phyloP scores from a whole-genome alignment of 176 grass and related monocot genomes.

The Ensete glaucum region DNA sequence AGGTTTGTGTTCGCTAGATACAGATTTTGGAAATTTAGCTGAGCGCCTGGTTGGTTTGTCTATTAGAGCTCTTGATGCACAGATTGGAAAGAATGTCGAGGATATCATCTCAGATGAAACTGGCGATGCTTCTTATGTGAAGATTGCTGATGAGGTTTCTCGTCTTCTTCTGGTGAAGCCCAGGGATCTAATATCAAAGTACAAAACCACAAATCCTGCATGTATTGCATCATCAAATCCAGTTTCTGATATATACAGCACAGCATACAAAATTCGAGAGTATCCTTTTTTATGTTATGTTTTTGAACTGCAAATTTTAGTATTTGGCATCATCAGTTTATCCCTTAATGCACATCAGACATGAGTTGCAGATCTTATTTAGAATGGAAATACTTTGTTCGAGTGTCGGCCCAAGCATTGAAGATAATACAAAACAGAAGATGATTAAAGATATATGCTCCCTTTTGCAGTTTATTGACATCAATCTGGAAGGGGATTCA shows the following conservation, averaged over 20 bases:
- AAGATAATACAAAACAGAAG: slow-evolving; percentile 69
- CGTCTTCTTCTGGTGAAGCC: slow-evolving; percentile 70
- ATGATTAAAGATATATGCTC: slow-evolving; percentile 87
- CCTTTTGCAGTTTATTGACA: slow-evolving; percentile 85
- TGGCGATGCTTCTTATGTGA: slow-evolving; percentile 33
- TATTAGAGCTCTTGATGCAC: slow-evolving; percentile 44
- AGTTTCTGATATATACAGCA: slow-evolving; percentile 23
- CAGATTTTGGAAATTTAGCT: slow-evolving; percentile 62
- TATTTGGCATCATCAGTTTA: slow-evolving; percentile 18
- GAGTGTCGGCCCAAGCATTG: slow-evolving; percentile 36
- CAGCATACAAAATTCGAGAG: slow-evolving; percentile 74
- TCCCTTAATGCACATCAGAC: slow-evolving; percentile 54
- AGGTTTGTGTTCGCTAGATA: slow-evolving; percentile 50
- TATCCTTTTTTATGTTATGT: slow-evolving; percentile 51
- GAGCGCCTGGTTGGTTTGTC: slow-evolving; percentile 66
- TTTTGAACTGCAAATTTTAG: neutral
- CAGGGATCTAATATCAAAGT: slow-evolving; percentile 63
- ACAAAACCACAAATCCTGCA: slow-evolving; percentile 33
- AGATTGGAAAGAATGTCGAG: slow-evolving; percentile 31
- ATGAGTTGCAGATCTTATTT: slow-evolving; percentile 83
- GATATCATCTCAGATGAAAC: slow-evolving; percentile 25
- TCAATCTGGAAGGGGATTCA: slow-evolving; percentile 73
- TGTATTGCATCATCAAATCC: slow-evolving; percentile 23
- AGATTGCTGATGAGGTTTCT: slow-evolving; percentile 38
- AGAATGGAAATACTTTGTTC: slow-evolving; percentile 90